Evolutionary conservation across 768 basidiomycete genomes (phyloP).

Genomic region (Lentinula aciculospora): DNA sequence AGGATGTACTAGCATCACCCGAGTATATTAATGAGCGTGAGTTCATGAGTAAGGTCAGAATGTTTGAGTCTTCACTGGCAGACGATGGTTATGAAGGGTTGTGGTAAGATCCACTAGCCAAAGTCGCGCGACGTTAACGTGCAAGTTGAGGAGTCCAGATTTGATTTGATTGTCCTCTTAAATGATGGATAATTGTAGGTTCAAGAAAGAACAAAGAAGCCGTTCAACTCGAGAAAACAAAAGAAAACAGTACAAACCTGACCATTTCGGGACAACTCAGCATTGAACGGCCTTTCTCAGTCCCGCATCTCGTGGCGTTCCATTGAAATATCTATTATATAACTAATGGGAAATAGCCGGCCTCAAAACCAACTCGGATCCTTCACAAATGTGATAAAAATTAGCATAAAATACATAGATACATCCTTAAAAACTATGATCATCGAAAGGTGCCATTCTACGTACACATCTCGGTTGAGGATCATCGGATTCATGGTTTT

Average conservation of each 20-base stretch:
- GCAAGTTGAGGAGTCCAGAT: neutral
- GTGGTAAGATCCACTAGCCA: neutral
- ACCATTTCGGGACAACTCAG: neutral
- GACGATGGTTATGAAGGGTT: neutral
- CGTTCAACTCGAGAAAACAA: neutral
- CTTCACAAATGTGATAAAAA: too few species aligned
- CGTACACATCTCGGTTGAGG: constrained; percentile 1
- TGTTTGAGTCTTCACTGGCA: neutral
- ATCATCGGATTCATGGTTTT: neutral
- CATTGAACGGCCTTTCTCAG: neutral
- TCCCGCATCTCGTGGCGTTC: neutral
- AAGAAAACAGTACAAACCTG: neutral
- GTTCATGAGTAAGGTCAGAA: neutral
- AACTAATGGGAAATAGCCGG: too few species aligned
- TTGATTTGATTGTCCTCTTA: neutral
- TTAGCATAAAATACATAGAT: neutral
- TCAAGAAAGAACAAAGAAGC: neutral
- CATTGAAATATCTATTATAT: too few species aligned
- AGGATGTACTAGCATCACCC: neutral
- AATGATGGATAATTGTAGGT: neutral
- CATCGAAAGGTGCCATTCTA: neutral
- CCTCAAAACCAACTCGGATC: too few species aligned
- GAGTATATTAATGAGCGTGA: neutral
- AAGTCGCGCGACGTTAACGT: neutral
- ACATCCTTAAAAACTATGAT: neutral